Evolutionary conservation across 495 filamentous ascomycete genomes (phyloP), one percentile per base, ranked within the genome.

Genomic region (Collariella sp.): DNA sequence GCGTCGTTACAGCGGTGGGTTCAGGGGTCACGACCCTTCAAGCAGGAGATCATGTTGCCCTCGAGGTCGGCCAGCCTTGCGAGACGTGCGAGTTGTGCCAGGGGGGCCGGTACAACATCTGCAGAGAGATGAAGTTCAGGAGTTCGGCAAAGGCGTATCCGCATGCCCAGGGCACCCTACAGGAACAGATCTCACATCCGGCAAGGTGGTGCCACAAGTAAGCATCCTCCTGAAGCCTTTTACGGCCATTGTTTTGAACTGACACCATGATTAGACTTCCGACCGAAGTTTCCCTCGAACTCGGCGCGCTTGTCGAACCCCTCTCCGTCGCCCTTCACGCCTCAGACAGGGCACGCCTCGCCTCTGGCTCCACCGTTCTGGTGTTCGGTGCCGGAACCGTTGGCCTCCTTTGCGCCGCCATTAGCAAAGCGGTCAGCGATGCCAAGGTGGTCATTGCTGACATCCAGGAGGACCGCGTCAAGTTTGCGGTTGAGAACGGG

Each of bases 21-120:
- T 61, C 75, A 2, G 57, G 29, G n/a, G 72, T 79, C 19, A 67
- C 69, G 0, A 41, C 57, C 10, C 59, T 84, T 13, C 60, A 68
- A 26, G 43, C 69, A 58, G 88, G 87, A 34, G 88, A 93, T 65
- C 79, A 79, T 23, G 86, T 93, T n/a, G 87, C 86, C 0, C 73
- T 93, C 16, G 88, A 93, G 72, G 85, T 89, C 61, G 87, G 87
- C n/a, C 69, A 88, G 9, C 86, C 87, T n/a, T 94, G 88, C 63
- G 77, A 76, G 23, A 59, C 72, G 41, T 94, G 88, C 66, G 72
- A 76, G 7, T 70, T 84, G 20, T 94, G 88, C 66, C 59, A 60
- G 18, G 72, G 74, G 41, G 85, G 85, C 23, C 76, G 88, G 47
- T 93, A 94, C 67, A 95, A 94, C 68, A 87, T 95, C 71, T 95